Conservation (phyloP, 2,329 filamentous ascomycete species). For the Fusarium neocosmosporiellum region DNA sequence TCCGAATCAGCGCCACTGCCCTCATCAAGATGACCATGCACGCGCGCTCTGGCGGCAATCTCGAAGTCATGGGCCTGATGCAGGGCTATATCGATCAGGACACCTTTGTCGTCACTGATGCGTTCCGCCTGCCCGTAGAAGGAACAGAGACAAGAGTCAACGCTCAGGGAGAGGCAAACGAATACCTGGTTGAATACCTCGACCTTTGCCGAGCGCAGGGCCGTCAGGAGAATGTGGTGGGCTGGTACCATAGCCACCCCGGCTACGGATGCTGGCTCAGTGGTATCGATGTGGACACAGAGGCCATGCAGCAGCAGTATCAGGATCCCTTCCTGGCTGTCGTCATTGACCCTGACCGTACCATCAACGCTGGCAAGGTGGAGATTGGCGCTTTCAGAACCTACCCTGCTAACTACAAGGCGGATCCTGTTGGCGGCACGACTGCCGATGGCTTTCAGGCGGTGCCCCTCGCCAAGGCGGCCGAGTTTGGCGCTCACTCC, state of each 20-base stretch:
- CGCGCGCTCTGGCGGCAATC: constrained; percentile 88
- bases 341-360: constrained; percentile 95
- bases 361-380: constrained; percentile 92
- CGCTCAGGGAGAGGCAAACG: constrained; percentile 93
- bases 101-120: constrained; percentile 91
- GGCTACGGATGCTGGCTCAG: constrained; percentile 98
- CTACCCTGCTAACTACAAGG: constrained; percentile 79
- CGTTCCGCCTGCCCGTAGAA: constrained; percentile 93
- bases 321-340: constrained; percentile 94
- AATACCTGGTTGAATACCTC: constrained; percentile 93
- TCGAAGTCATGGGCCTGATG: constrained; percentile 99
- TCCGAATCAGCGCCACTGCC: constrained; percentile 92
- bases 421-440: constrained; percentile 42
- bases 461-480: constrained; percentile 92
- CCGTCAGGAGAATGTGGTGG: constrained; percentile 89
- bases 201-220: constrained; percentile 79
- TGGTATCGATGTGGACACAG: constrained; percentile 93
- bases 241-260: constrained; percentile 98
- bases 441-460: constrained; percentile 72
- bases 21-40: constrained; percentile 99
- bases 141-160: constrained; percentile 99
- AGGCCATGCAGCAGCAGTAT: constrained; percentile 85
- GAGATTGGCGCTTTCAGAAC: constrained; percentile 98
- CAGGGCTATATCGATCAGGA: constrained; percentile 90
- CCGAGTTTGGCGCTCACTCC: constrained; percentile 94